phyloP scores from a whole-genome alignment of 805 yeast genomes.

The Yamadazyma philogaea region DNA sequence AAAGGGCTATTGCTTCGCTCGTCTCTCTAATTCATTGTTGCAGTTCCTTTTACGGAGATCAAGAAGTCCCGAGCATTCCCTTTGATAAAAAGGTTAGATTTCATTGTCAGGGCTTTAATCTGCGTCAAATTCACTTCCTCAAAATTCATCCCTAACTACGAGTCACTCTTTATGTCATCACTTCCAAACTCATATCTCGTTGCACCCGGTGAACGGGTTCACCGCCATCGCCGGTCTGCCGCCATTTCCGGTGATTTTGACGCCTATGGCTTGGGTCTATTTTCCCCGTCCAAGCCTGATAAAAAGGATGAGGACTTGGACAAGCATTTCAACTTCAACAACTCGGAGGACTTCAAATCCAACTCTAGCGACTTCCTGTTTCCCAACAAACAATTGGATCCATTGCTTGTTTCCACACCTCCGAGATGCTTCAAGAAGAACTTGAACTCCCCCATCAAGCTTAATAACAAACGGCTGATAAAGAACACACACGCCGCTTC shows the following conservation, averaged over 20 bases:
- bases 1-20: background rate
- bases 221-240: constrained; percentile 81
- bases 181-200: constrained; percentile 13
- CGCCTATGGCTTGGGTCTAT: constrained; percentile 35
- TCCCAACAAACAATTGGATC: constrained; percentile 19
- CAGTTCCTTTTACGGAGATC: too few relatives aligned
- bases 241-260: constrained; percentile 89
- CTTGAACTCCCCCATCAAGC: constrained; percentile 34
- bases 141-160: background rate
- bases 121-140: too few relatives aligned
- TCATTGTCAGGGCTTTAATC: too few relatives aligned
- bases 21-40: background rate
- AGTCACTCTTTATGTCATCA: constrained; percentile 10
- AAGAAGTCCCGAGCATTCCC: too few relatives aligned
- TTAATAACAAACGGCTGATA: constrained; percentile 22
- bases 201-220: constrained; percentile 42
- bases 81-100: too few relatives aligned
- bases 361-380: constrained; percentile 25
- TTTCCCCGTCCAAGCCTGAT: constrained; percentile 17
- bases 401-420: constrained; percentile 13
- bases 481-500: background rate
- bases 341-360: constrained; percentile 34
- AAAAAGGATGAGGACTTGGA: constrained; percentile 18
- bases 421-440: constrained; percentile 13
- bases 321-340: constrained; percentile 30